phyloP scores from a whole-genome alignment of 2,329 filamentous ascomycete species.

The Zalaria sp. region DNA sequence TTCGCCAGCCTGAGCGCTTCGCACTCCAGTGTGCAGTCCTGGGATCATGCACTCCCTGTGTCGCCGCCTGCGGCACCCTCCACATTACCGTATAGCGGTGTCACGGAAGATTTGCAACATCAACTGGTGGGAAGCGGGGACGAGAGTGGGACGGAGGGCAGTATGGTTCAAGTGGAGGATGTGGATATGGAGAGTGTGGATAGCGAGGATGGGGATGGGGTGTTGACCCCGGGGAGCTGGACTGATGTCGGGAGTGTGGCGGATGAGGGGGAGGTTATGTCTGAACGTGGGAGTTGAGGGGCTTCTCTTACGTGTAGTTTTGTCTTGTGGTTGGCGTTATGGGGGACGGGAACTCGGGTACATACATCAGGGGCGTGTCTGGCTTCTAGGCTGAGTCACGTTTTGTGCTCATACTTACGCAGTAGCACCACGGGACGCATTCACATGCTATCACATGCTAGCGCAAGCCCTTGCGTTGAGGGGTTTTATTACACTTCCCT shows the following conservation, averaged over 20 bases:
- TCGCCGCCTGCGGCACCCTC: conserved; percentile 5
- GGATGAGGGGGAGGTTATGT: conserved; percentile 14
- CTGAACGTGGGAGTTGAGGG: too few species aligned
- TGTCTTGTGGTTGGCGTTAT: too few species aligned
- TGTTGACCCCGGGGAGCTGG: conserved; percentile 22
- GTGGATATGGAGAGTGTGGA: conserved; percentile 16
- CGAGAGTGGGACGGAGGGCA: conserved; percentile 13
- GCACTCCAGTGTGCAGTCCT: conserved; percentile 9
- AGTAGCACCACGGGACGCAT: too few species aligned
- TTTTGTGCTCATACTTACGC: too few species aligned
- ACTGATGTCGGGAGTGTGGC: conserved; percentile 21
- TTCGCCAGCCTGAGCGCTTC: conserved; percentile 7
- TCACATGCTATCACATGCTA: too few species aligned
- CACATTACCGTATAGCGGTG: conserved; percentile 13
- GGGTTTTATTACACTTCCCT: too few species aligned
- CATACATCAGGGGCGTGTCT: too few species aligned
- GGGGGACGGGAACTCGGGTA: too few species aligned
- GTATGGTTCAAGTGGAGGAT: conserved; percentile 18
- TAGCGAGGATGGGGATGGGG: conserved; percentile 10
- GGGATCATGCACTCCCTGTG: too few species aligned
- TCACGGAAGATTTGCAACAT: conserved; percentile 10
- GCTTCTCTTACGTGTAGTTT: too few species aligned
- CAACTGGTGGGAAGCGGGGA: neutral
- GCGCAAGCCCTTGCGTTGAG: too few species aligned
- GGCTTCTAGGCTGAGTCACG: too few species aligned